Evolutionary conservation across 208 protist genomes (phyloP), one percentile per base, ranked within the genome.

Genomic region (Trypanosoma caninum): DNA sequence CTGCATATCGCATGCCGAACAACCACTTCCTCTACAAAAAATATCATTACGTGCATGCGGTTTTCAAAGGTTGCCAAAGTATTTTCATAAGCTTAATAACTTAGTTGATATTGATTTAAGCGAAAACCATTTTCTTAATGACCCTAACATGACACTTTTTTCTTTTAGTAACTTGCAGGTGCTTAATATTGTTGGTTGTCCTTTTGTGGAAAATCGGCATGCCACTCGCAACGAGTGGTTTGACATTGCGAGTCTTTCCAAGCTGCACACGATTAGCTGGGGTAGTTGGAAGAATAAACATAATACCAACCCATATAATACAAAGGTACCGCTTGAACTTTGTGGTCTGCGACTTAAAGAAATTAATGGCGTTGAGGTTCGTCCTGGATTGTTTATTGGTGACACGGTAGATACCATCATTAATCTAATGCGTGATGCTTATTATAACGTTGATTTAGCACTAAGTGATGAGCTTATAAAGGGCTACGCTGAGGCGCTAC

Each of bases 121-220:
- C 16, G 82, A 93, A 35, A 95, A 95, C 46, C 74, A 86, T 10
- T 53, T 81, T 28, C 77, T 93, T 11, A 69, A 91, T 60, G 85
- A 93, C 65, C 80, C 82, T 2, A 92, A 93, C 75, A 80, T 94
- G 82, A 94, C 84, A 10, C 79, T 95, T 31, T 91, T 91, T 58
- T 91, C 84, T 13, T 70, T 95, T 20, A 65, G 75, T 25, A 84
- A 77, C n/a, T 60, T 95, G 27, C 73, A 84, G 27, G 65, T 80
- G 46, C 73, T 95, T 56, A 91, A 87, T 69, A 78, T 95, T 42
- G 68, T 80, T 5, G 89, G 83, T 40, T 95, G 89, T 72, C 89
- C 85, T 2, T 95, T 95, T 59, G 82, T 83, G 28, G 80, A 76
- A 42, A 69, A 91, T 54, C 74, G 74, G 2, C 61, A 61, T 30